Evolutionary conservation across 805 yeast genomes (phyloP).

Genomic region (Zygotorulaspora chibaensis): DNA sequence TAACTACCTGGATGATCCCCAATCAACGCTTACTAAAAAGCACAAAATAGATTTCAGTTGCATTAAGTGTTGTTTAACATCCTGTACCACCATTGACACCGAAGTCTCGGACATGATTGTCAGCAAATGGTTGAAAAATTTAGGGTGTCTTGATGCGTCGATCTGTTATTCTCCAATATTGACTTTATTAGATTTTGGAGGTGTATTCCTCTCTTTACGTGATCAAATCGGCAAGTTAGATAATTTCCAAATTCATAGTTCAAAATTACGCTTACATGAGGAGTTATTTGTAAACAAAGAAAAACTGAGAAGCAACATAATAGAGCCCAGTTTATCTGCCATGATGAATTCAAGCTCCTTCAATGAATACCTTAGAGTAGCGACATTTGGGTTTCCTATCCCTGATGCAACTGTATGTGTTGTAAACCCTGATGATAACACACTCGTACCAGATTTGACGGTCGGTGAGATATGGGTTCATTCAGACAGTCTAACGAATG

Average conservation of each 20-base stretch:
- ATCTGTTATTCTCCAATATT: constrained; percentile 83
- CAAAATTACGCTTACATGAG: constrained; percentile 31
- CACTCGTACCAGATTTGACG: constrained; percentile 66
- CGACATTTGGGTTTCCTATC: constrained; percentile 89
- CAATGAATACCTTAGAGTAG: constrained; percentile 60
- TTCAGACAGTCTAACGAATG: constrained; percentile 75
- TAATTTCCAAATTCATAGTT: constrained; percentile 31
- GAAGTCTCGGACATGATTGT: constrained; percentile 87
- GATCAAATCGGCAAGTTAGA: constrained; percentile 63
- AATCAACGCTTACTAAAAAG: constrained; percentile 72
- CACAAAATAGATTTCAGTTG: constrained; percentile 72
- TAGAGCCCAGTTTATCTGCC: constrained; percentile 32
- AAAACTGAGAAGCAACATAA: constrained; percentile 33
- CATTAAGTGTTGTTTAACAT: constrained; percentile 85
- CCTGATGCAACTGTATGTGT: constrained; percentile 93
- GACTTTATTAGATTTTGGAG: constrained; percentile 90
- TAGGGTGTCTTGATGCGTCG: constrained; percentile 76
- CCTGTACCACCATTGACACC: constrained; percentile 84
- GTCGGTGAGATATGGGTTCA: constrained; percentile 99
- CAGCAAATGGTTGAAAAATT: constrained; percentile 83
- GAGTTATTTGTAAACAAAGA: constrained; percentile 34
- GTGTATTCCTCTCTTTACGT: constrained; percentile 85
- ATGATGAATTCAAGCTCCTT: constrained; percentile 34
- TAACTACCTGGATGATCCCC: constrained; percentile 88
- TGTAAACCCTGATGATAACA: constrained; percentile 87